These are phyloP conservation scores for Spathaspora passalidarum DNA, from an alignment of 805 yeast species.

Conservation along the genomic window DNA sequence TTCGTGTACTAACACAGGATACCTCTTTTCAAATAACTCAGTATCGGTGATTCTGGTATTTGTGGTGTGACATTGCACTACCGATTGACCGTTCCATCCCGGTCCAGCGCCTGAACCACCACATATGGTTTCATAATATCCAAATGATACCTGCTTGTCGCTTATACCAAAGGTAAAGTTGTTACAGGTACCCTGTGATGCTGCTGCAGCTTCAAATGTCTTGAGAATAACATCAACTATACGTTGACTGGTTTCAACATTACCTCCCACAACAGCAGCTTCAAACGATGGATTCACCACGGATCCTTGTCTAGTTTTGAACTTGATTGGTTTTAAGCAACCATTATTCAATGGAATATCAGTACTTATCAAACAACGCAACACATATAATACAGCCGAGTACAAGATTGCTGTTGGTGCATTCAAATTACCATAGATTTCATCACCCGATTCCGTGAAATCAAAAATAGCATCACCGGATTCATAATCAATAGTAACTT, in stretches of 20 bases:
- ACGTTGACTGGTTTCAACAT: slow-evolving; percentile 92
- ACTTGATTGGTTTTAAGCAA: slow-evolving; percentile 74
- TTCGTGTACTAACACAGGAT: slow-evolving; percentile 75
- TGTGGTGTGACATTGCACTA: slow-evolving; percentile 93
- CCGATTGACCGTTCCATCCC: slow-evolving; percentile 81
- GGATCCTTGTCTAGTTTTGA: slow-evolving; percentile 40
- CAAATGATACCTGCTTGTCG: slow-evolving; percentile 69
- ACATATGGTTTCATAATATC: slow-evolving; percentile 91
- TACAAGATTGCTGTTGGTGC: slow-evolving; percentile 90
- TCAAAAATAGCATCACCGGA: slow-evolving; percentile 72
- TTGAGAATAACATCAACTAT: slow-evolving; percentile 84
- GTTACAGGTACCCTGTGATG: slow-evolving; percentile 94
- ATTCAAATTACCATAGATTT: slow-evolving; percentile 84
- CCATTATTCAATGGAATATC: slow-evolving; percentile 95
- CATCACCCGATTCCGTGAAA: slow-evolving; percentile 83
- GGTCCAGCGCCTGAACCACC: slow-evolving; percentile 95
- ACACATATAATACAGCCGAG: slow-evolving; percentile 84
- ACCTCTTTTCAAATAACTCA: slow-evolving; percentile 83
- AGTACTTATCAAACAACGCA: slow-evolving; percentile 79
- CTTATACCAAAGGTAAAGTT: slow-evolving; percentile 89
- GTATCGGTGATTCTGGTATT: slow-evolving; percentile 91
- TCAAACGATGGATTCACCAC: slow-evolving; percentile 70
- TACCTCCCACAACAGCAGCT: slow-evolving; percentile 90
- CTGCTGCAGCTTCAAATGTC: slow-evolving; percentile 88
- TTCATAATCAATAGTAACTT: slow-evolving; percentile 45